These are phyloP conservation scores for Cladosporium sp. DNA, from an alignment of 2,329 filamentous ascomycete genomes.

Conservation along the genomic window DNA sequence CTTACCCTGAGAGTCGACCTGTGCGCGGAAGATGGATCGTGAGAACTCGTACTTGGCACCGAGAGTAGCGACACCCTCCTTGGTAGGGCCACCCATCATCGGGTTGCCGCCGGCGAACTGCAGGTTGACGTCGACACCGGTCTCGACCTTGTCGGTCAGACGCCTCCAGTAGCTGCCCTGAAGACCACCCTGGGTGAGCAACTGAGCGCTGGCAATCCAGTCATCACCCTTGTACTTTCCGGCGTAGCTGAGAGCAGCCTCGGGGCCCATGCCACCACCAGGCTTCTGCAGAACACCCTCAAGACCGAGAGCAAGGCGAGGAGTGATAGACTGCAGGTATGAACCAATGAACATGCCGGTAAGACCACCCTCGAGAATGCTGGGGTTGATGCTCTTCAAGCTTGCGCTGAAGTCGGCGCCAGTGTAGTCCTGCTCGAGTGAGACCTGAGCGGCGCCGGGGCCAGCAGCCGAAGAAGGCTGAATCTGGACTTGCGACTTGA, in stretches of 20 bases:
- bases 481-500: constrained; percentile 86
- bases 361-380: constrained; percentile 82
- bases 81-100: constrained; percentile 74
- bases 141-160: constrained; percentile 92
- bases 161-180: constrained; percentile 93
- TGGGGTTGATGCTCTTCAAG: constrained; percentile 95
- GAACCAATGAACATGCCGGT: constrained; percentile 95
- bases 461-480: constrained; percentile 57
- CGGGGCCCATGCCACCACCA: constrained; percentile 80
- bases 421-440: constrained; percentile 93
- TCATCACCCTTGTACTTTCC: constrained; percentile 87
- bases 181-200: constrained; percentile 83
- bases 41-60: constrained; percentile 98
- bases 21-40: constrained; percentile 90
- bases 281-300: constrained; percentile 93
- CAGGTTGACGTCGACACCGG: constrained; percentile 90
- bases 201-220: constrained; percentile 89
- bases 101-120: constrained; percentile 64
- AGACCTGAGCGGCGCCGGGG: constrained; percentile 79
- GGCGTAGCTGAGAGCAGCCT: constrained; percentile 85
- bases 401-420: constrained; percentile 91
- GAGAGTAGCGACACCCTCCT: constrained; percentile 86
- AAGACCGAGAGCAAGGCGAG: constrained; percentile 80
- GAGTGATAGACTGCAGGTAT: constrained; percentile 91
- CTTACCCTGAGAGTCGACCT: constrained; percentile 94